These are phyloP conservation scores for Emergomyces pasteurianus DNA, from an alignment of 2,329 filamentous ascomycete genomes.

Conservation along the genomic window DNA sequence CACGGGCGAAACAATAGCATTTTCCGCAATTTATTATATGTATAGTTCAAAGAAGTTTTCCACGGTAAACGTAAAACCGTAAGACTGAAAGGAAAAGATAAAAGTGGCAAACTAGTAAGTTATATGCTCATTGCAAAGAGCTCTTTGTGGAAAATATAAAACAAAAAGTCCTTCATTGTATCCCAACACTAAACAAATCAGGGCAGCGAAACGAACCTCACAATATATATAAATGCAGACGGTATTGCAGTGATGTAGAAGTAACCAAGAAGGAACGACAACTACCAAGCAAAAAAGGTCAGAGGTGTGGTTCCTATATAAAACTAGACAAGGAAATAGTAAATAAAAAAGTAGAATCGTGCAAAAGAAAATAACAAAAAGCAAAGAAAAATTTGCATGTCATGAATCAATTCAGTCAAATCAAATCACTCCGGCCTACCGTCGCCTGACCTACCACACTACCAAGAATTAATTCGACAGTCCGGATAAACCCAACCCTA, in stretches of 20 bases:
- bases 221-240: not conserved
- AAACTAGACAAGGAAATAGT: not conserved
- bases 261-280: not conserved
- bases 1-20: not conserved
- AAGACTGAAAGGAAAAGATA: not conserved
- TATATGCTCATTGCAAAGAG: not conserved
- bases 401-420: not conserved
- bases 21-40: not conserved
- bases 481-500: constrained; percentile 7
- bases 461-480: not conserved
- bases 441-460: not conserved
- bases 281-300: not conserved
- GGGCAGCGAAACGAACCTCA: not conserved
- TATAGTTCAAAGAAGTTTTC: not conserved
- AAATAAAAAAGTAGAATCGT: constrained; percentile 8
- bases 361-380: constrained; percentile 11
- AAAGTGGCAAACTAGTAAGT: not conserved
- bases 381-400: constrained; percentile 11
- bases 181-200: not conserved
- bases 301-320: not conserved
- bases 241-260: not conserved
- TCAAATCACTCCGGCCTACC: constrained; percentile 18
- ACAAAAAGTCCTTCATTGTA: not conserved
- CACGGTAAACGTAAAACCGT: not conserved
- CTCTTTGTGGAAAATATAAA: not conserved